phyloP scores from a whole-genome alignment of 2,329 filamentous ascomycete genomes.

The Byssothecium circinans region DNA sequence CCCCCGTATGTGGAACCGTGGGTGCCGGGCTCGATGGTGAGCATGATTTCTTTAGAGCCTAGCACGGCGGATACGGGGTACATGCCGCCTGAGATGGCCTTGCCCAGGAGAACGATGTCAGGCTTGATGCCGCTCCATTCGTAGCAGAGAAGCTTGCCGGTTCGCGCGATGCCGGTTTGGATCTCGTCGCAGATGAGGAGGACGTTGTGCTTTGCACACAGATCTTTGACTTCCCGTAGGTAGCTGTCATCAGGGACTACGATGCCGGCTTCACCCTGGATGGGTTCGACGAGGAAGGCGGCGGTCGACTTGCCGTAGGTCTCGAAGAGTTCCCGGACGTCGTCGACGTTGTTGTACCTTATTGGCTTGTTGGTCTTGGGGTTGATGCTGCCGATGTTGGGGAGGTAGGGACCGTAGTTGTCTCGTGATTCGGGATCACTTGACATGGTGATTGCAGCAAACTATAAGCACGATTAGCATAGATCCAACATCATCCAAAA shows the following conservation, averaged over 20 bases:
- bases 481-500: neutral
- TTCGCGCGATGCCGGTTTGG: conserved; percentile 94
- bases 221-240: conserved; percentile 72
- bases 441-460: conserved; percentile 93
- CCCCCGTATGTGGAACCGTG: conserved; percentile 99
- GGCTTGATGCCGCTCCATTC: conserved; percentile 96
- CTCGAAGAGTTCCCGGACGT: conserved; percentile 78
- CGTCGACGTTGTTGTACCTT: conserved; percentile 80
- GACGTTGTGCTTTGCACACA: conserved; percentile 95
- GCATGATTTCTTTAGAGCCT: conserved; percentile 86
- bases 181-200: conserved; percentile 98
- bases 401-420: conserved; percentile 96
- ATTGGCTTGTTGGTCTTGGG: conserved; percentile 78
- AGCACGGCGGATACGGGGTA: conserved; percentile 97
- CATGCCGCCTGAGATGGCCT: conserved; percentile 97
- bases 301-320: conserved; percentile 82
- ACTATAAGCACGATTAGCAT: conserved; percentile 55
- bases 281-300: conserved; percentile 92
- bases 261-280: conserved; percentile 96
- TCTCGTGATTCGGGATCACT: conserved; percentile 93
- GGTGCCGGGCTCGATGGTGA: conserved; percentile 92
- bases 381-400: conserved; percentile 76
- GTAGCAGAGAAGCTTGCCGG: conserved; percentile 88
- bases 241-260: conserved; percentile 93
- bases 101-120: conserved; percentile 91